Percentiles rank a stretch among this genome's conserved stretches.
Evolutionary conservation across 148 eudicot genomes (phyloP).

Genomic region (Vaccinium corymbosum): DNA sequence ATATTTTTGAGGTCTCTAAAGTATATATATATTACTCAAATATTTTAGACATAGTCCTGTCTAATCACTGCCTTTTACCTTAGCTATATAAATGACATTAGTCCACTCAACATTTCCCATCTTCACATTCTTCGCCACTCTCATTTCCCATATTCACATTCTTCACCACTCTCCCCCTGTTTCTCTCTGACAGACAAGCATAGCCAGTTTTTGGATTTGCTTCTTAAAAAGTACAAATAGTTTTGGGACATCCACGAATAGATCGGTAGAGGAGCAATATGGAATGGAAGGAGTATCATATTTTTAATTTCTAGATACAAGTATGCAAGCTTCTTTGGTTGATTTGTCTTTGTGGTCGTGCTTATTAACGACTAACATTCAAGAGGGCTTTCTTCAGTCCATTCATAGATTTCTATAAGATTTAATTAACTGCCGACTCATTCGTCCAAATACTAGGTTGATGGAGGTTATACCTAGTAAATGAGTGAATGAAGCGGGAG

Average conservation of each 20-base stretch:
- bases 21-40: neutral
- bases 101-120: neutral
- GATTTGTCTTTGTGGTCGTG: neutral
- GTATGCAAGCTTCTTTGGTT: neutral
- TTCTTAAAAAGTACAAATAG: neutral
- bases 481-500: conserved; percentile 86
- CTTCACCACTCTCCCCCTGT: neutral
- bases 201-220: neutral
- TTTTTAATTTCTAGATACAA: neutral
- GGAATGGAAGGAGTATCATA: neutral
- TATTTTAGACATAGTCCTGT: conserved; percentile 17
- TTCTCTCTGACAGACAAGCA: neutral
- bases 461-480: conserved; percentile 26
- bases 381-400: conserved; percentile 98
- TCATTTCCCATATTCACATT: neutral
- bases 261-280: neutral
- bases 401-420: conserved; percentile 54
- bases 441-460: conserved; percentile 82
- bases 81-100: conserved; percentile 14
- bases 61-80: conserved; percentile 13
- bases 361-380: neutral
- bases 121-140: neutral
- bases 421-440: conserved; percentile 94
- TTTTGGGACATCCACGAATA: neutral
- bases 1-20: neutral